phyloP scores from a whole-genome alignment of 768 basidiomycete genomes.

The Lyophyllum semitale region DNA sequence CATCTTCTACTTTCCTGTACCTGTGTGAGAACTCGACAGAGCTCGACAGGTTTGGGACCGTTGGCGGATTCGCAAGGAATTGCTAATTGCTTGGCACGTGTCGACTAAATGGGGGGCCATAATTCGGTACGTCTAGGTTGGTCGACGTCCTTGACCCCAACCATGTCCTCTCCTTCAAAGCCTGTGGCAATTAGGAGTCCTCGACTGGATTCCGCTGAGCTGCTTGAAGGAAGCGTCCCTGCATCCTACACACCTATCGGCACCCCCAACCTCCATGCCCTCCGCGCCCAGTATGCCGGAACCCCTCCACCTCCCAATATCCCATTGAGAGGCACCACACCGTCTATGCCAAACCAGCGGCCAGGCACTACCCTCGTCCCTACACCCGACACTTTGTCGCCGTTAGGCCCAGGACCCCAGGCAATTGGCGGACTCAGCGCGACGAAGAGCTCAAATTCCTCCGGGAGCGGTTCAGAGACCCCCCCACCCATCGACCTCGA shows the following conservation, averaged over 20 bases:
- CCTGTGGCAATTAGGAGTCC: slow-evolving; percentile 52
- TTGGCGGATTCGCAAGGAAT: background rate
- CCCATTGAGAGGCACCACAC: slow-evolving; percentile 37
- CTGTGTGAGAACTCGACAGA: no score
- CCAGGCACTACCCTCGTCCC: no score
- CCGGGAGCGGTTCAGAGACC: slow-evolving; percentile 26
- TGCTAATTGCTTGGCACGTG: background rate
- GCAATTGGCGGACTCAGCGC: slow-evolving; percentile 39
- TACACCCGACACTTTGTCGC: slow-evolving; percentile 11
- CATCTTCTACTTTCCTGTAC: no score
- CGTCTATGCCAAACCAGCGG: slow-evolving; percentile 18
- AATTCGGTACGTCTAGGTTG: slow-evolving; percentile 10
- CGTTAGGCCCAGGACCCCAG: slow-evolving; percentile 13
- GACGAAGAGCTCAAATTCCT: slow-evolving; percentile 24
- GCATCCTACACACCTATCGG: slow-evolving; percentile 45
- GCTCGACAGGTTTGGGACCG: no score
- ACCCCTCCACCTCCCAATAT: slow-evolving; percentile 62
- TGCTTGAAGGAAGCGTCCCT: slow-evolving; percentile 19
- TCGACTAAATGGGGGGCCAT: slow-evolving; percentile 1
- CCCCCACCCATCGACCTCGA: slow-evolving; percentile 47
- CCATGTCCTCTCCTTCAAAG: slow-evolving; percentile 55
- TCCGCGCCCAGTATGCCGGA: slow-evolving; percentile 66
- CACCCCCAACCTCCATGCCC: slow-evolving; percentile 63
- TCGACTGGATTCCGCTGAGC: slow-evolving; percentile 19
- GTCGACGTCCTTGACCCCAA: slow-evolving; percentile 15